Base-by-base conservation (phyloP, 2,329 filamentous ascomycete species). In the Aspergillus phoenicis region DNA sequence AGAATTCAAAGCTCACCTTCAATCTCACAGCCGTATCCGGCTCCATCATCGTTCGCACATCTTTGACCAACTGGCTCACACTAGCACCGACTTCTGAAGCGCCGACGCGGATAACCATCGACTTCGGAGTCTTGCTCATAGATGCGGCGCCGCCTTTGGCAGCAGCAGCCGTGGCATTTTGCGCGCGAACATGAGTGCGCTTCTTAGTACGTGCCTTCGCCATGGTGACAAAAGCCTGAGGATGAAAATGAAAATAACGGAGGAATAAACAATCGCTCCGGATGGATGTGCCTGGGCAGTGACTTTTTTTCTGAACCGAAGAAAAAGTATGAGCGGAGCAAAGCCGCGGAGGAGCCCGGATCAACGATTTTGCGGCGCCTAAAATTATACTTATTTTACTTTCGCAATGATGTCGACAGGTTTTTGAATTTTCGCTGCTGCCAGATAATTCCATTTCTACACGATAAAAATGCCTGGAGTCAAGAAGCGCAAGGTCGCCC, bases 81-180 rank as follows among this genome's bases (percentile, higher is more conserved):
- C 91, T 96, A 62, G 91, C 87, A 60, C 95, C 95, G 56, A 99
- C 92, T 74, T 97, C 91, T 71, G 93, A 91, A 69, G 93, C 94
- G 70, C 95, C 95, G 71, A 97, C 93, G 68, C 95, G 91, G 77
- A 99, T 97, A 61, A 99, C 94, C 94, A 99, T 97, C 75, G 90
- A 96, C 84, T 97, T 97, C 36, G 95, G 95, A 55, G 88, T 84
- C 66, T 88, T 87, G 57, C 85, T 82, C 61, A 81, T 83, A 24
- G 87, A 85, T 61, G 86, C 84, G 77, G 88, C 87, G 60, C 86
- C 84, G 47, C 83, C 81, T 65, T 84, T 84, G 54, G 73, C 73
- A 58, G 71, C 73, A 57, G 71, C 82, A 66, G 65, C 80, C 69
- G 70, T 82, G 70, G 69, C 84, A 69, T 85, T 85, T 56, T 85